Base-by-base conservation (phyloP, 2,329 filamentous ascomycete genomes). In the Colletotrichum sp. region DNA sequence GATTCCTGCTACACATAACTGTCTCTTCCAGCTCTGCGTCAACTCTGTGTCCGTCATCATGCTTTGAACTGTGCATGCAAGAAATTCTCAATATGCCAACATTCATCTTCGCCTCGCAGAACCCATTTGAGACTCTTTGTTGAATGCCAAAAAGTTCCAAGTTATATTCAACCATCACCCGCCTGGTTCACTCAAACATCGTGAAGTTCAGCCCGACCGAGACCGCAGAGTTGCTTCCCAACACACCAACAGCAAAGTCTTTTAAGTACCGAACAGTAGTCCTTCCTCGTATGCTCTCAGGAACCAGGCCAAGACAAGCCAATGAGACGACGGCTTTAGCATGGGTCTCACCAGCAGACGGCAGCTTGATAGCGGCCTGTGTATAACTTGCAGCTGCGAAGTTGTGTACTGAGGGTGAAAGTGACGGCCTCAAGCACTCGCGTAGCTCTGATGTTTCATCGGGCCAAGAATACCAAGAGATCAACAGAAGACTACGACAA, bases 11-110 rank as follows among this genome's bases (percentile, higher is more conserved):
- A 4, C 3, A 13, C 2, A 7, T 21, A 21, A 13, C 10, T 21
- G 43, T 7, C n/a, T 52, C 26, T 6, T 52, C 0, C n/a, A 52
- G 43, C n/a, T 52, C 43, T 21, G 10, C 2, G n/a, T 21, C 43
- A 52, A 21, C 0, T 0, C 1, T 48, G 6, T 3, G 6, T 21
- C 18, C 9, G 10, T n/a, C 18, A 21, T 4, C 43, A 1, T 21
- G 43, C 4, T 48, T 48, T 21, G n/a, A 48, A n/a, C 0, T 12
- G n/a, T 4, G 10, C n/a, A 4, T 2, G 5, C 5, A 3, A 48
- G 7, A 7, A 39, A 9, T 39, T 16, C 36, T 3, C 7, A 18
- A 39, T 0, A 39, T 39, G 7, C 14, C 36, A 3, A 8, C 36
- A 0, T 9, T 39, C 7, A 39, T 10, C 2, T 43, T 18, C 4